Evolutionary conservation across 495 filamentous ascomycete species (phyloP), one percentile per base, ranked within the genome.

Genomic region (Aspergillus sparsus): DNA sequence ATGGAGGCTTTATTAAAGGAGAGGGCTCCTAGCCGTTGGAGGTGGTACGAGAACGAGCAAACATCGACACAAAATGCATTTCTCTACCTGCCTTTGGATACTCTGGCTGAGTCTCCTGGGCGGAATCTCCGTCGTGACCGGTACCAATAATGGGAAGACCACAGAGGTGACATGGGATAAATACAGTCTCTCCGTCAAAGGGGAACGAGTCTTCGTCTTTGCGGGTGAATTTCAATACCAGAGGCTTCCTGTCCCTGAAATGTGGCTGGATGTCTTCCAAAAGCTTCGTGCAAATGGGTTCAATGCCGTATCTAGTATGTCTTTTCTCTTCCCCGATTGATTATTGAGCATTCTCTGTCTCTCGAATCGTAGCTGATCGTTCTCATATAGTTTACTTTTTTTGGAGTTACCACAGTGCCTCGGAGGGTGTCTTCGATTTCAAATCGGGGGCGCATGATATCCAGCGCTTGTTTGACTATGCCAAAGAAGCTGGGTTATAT

Each of bases 231-330:
- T 86, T 18, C 83, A 86, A 60, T 85, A 83, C 54, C 74, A 74
- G 70, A 74, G 83, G 46, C 70, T 84, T 9, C 83, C 83, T 0
- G 82, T 84, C 4, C 85, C 83, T 0, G 81, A 82, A 35, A 61
- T 87, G 12, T 87, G 84, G 83, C 67, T 78, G 5, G 84, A 87
- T 67, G 69, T 87, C n/a, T 77, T 87, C 10, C 74, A 87, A 62
- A 88, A 88, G 63, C 69, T 87, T 45, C 81, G 82, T 60, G 82
- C 85, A 2, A 78, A 78, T 47, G 84, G 85, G 0, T 83, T 78
- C 33, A 85, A 84, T 64, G 77, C 83, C 21, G 71, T 83, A 13
- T 77, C 71, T 1, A 55, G 70, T 68, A 60, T 47, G 62, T 11
- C 6, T 8, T 16, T 46, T 16, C 18, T 16, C 18, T 46, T 16